Evolutionary conservation across 208 protist species (phyloP).

Genomic region (Trypanosoma theileri): DNA sequence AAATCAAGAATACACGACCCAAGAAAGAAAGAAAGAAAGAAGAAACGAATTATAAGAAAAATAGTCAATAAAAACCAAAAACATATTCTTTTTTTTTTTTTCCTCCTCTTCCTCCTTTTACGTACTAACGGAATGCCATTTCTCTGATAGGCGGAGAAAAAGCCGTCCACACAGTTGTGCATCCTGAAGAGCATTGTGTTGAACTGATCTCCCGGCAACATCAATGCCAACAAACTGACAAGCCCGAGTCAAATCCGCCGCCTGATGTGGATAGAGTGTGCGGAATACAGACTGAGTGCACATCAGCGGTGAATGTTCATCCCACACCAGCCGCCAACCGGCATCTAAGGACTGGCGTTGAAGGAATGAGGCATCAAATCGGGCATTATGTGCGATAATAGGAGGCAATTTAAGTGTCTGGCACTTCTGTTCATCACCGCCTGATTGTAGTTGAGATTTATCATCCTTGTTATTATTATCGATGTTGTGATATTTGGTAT

Average conservation of each 20-base stretch:
- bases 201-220: conserved; percentile 27
- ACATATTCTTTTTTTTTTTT: too few relatives aligned
- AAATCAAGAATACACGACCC: too few relatives aligned
- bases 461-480: not conserved
- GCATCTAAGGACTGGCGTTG: conserved; percentile 25
- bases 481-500: too few relatives aligned
- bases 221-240: conserved; percentile 46
- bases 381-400: conserved; percentile 65
- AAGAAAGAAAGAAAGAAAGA: conserved; percentile 2
- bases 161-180: conserved; percentile 52
- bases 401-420: conserved; percentile 42
- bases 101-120: not conserved
- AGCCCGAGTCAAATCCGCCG: conserved; percentile 36
- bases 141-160: conserved; percentile 36
- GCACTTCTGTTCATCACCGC: not conserved
- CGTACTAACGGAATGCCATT: conserved; percentile 1
- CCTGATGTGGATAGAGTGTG: conserved; percentile 46
- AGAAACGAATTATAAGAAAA: conserved; percentile 1
- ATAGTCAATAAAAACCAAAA: too few relatives aligned
- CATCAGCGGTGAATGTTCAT: conserved; percentile 44
- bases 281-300: conserved; percentile 50
- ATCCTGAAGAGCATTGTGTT: conserved; percentile 55
- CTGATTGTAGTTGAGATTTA: not conserved
- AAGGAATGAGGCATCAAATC: conserved; percentile 62
- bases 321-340: conserved; percentile 52